phyloP scores from a whole-genome alignment of 805 yeast genomes.

The Yarrowia deformans region DNA sequence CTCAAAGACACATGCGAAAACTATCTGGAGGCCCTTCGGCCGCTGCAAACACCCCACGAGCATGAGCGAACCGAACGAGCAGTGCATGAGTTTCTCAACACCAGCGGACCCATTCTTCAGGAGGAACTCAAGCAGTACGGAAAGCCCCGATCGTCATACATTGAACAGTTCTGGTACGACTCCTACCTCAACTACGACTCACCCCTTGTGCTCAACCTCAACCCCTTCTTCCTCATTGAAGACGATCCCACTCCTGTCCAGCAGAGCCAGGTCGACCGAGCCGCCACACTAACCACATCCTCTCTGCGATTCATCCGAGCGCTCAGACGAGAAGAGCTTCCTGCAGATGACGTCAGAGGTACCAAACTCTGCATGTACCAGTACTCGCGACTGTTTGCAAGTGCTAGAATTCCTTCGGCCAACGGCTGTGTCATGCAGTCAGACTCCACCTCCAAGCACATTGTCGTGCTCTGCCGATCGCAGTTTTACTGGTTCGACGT shows the following conservation, averaged over 20 bases:
- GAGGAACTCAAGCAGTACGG: constrained; percentile 67
- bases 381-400: constrained; percentile 84
- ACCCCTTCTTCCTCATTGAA: constrained; percentile 88
- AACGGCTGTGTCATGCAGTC: constrained; percentile 87
- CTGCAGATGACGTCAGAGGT: constrained; percentile 71
- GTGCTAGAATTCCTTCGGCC: constrained; percentile 83
- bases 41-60: constrained; percentile 81
- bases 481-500: constrained; percentile 97
- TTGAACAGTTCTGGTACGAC: constrained; percentile 95
- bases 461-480: constrained; percentile 80
- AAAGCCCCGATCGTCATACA: constrained; percentile 73
- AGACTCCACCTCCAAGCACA: constrained; percentile 76
- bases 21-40: constrained; percentile 73
- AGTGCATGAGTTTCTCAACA: constrained; percentile 62
- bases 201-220: constrained; percentile 84
- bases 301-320: constrained; percentile 82
- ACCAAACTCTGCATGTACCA: constrained; percentile 86
- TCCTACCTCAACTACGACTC: constrained; percentile 83
- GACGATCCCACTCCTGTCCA: constrained; percentile 82
- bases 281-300: constrained; percentile 78
- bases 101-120: constrained; percentile 67
- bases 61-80: constrained; percentile 66
- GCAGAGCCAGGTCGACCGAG: constrained; percentile 73
- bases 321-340: constrained; percentile 72
- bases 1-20: constrained; percentile 68